Percentiles rank a stretch among this genome's conserved stretches.
These are phyloP conservation scores for Vicia villosa DNA, from an alignment of 306 rosid genomes.

Conservation along the genomic window DNA sequence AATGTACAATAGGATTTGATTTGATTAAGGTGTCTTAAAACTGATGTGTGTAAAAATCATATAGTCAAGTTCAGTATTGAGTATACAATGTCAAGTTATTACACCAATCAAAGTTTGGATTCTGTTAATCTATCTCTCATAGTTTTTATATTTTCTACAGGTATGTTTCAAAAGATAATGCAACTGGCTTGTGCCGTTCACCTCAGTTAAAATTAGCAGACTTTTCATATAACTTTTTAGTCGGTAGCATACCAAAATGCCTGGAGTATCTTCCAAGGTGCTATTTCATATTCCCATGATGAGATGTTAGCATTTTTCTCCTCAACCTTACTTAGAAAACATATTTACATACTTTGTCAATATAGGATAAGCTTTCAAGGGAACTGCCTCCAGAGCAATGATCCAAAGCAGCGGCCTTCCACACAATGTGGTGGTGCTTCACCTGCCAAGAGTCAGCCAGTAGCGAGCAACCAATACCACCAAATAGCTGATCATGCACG, in stretches of 20 bases:
- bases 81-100: conserved; percentile 6
- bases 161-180: conserved; percentile 55
- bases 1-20: conserved; percentile 2
- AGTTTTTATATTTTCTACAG: conserved; percentile 48
- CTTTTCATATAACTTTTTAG: conserved; percentile 86
- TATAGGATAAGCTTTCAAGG: conserved; percentile 85
- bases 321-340: conserved; percentile 30
- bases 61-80: conserved; percentile 17
- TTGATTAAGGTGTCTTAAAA: conserved; percentile 5
- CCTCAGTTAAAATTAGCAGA: conserved; percentile 74
- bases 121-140: conserved; percentile 34
- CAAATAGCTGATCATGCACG: conserved; percentile 39
- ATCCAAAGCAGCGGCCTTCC: conserved; percentile 66
- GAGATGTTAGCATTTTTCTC: conserved; percentile 31
- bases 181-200: conserved; percentile 71
- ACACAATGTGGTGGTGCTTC: conserved; percentile 70
- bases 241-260: conserved; percentile 86
- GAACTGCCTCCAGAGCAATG: conserved; percentile 74
- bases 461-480: conserved; percentile 42
- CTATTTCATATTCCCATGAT: conserved; percentile 32
- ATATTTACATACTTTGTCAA: conserved; percentile 25
- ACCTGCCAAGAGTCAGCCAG: conserved; percentile 60
- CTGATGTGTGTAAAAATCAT: conserved; percentile 14
- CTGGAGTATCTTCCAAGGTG: conserved; percentile 87
- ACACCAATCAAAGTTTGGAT: conserved; percentile 23